These are phyloP conservation scores for Phialophora verrucosa DNA, from an alignment of 2,329 filamentous ascomycete genomes.

Conservation along the genomic window DNA sequence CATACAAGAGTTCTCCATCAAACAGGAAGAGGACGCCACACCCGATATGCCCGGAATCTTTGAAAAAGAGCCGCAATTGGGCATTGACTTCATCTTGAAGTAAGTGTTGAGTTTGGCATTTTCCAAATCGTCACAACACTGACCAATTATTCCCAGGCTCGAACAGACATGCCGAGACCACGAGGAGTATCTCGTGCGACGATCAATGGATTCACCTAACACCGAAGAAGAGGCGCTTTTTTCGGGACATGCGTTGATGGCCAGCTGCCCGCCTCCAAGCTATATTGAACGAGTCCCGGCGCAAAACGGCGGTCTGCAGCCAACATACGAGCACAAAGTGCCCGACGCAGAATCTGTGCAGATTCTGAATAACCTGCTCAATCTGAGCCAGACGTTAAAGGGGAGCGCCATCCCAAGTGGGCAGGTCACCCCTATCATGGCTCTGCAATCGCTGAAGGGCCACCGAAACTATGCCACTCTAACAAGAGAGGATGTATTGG, in stretches of 20 bases:
- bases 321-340: conserved; percentile 70
- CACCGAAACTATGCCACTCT: conserved; percentile 73
- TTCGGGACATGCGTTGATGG: conserved; percentile 93
- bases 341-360: conserved; percentile 68
- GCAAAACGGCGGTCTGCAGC: conserved; percentile 44
- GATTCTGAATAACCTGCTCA: conserved; percentile 79
- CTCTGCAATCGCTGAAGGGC: conserved; percentile 79
- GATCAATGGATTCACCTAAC: conserved; percentile 57
- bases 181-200: conserved; percentile 75
- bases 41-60: conserved; percentile 48
- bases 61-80: conserved; percentile 53
- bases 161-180: conserved; percentile 93
- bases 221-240: conserved; percentile 67
- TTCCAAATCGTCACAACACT: background rate
- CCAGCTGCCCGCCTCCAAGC: conserved; percentile 78
- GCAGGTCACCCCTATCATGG: conserved; percentile 89
- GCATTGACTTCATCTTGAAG: conserved; percentile 56
- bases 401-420: conserved; percentile 66
- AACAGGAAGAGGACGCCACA: conserved; percentile 34
- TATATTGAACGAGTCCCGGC: conserved; percentile 61
- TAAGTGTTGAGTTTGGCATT: conserved; percentile 41
- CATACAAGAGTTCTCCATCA: conserved; percentile 35
- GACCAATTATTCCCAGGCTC: conserved; percentile 49
- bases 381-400: conserved; percentile 80
- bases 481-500: conserved; percentile 70